These are phyloP conservation scores for Juglanconis oblonga DNA, from an alignment of 2,329 filamentous ascomycete genomes.

Conservation along the genomic window DNA sequence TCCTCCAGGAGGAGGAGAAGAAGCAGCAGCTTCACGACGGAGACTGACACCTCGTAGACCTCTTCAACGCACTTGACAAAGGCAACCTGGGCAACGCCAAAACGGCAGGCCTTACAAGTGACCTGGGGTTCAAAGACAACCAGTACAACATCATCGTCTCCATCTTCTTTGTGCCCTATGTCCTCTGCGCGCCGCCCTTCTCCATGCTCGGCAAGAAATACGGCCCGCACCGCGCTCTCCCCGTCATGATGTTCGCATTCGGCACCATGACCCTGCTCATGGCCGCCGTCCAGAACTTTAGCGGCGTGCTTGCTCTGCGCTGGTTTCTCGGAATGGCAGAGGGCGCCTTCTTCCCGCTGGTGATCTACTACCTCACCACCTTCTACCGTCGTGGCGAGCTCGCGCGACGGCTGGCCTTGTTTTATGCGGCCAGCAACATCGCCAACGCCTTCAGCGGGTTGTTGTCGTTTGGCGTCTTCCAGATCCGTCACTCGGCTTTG, in stretches of 20 bases:
- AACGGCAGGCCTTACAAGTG: slow-evolving; percentile 48
- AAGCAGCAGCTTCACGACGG: neutral
- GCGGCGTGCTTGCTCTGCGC: slow-evolving; percentile 62
- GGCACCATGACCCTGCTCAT: slow-evolving; percentile 62
- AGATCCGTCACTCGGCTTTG: slow-evolving; percentile 31
- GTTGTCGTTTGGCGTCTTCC: slow-evolving; percentile 51
- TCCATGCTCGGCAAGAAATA: slow-evolving; percentile 66
- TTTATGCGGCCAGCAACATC: slow-evolving; percentile 58
- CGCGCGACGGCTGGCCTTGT: slow-evolving; percentile 66
- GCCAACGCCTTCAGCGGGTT: slow-evolving; percentile 62
- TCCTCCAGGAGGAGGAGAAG: neutral
- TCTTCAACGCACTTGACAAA: slow-evolving; percentile 48
- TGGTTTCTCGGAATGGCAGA: slow-evolving; percentile 71
- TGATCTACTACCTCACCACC: slow-evolving; percentile 54
- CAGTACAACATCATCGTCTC: slow-evolving; percentile 69
- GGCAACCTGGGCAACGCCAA: slow-evolving; percentile 55
- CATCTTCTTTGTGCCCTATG: slow-evolving; percentile 73
- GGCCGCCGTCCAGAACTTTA: slow-evolving; percentile 56
- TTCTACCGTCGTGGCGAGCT: slow-evolving; percentile 73
- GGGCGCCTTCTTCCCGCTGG: slow-evolving; percentile 66
- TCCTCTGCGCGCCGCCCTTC: slow-evolving; percentile 65
- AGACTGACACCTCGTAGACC: slow-evolving; percentile 25
- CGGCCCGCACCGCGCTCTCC: slow-evolving; percentile 61
- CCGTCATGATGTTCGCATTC: slow-evolving; percentile 64
- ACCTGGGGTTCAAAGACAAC: slow-evolving; percentile 57